These are phyloP conservation scores for Aureobasidium sp. DNA, from an alignment of 2,329 filamentous ascomycete genomes.

Conservation along the genomic window DNA sequence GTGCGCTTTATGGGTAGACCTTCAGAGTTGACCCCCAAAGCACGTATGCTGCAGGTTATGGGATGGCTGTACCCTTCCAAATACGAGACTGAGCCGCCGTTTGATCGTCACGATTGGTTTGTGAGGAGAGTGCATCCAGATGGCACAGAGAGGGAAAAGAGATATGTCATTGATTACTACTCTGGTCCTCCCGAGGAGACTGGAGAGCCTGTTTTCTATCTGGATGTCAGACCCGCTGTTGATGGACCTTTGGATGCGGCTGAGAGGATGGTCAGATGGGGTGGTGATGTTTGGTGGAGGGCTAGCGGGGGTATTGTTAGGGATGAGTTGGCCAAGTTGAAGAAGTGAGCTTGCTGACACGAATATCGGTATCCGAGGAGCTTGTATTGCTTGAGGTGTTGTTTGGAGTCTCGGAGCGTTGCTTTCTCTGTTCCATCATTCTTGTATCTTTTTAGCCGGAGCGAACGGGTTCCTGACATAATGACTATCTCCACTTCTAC, in stretches of 20 bases:
- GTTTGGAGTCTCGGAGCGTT: no score
- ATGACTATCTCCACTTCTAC: no score
- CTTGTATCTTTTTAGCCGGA: no score
- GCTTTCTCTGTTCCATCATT: no score
- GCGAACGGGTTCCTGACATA: no score
- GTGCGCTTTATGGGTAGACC: slow-evolving; percentile 84
- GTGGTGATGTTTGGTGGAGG: slow-evolving; percentile 88
- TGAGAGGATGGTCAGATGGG: slow-evolving; percentile 80
- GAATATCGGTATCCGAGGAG: no score
- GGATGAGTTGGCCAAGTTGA: slow-evolving; percentile 30
- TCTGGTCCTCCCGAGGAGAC: slow-evolving; percentile 74
- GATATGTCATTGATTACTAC: slow-evolving; percentile 98
- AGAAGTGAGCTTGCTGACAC: not conserved
- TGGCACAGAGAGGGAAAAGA: slow-evolving; percentile 64
- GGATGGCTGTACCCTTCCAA: slow-evolving; percentile 70
- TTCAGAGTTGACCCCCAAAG: slow-evolving; percentile 84
- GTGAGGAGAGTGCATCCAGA: slow-evolving; percentile 61
- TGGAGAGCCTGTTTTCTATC: slow-evolving; percentile 89
- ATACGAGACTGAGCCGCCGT: slow-evolving; percentile 75
- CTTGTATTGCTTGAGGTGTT: no score
- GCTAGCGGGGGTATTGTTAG: slow-evolving; percentile 65
- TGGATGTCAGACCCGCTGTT: slow-evolving; percentile 86
- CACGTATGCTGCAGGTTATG: slow-evolving; percentile 71
- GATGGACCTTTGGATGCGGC: slow-evolving; percentile 70
- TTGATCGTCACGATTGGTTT: slow-evolving; percentile 97